Conservation (phyloP, 2,329 filamentous ascomycete species). For the Dothistroma pini region DNA sequence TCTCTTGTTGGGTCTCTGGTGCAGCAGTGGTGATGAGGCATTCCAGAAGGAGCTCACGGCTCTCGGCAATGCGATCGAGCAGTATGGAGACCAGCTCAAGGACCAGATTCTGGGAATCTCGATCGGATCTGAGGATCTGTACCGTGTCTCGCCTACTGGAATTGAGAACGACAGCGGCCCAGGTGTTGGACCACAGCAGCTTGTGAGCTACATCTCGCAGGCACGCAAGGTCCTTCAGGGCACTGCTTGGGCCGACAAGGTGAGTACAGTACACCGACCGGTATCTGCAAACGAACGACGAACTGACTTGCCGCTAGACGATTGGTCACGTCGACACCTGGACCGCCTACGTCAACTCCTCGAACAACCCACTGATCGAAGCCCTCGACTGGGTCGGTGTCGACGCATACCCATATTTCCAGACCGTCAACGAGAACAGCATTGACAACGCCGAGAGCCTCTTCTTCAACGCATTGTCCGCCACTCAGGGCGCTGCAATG, state of each 20-base stretch:
- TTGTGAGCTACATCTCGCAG: constrained; percentile 67
- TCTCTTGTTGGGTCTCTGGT: constrained; percentile 78
- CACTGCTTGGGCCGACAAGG: constrained; percentile 41
- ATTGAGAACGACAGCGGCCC: constrained; percentile 57
- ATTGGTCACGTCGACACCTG: constrained; percentile 12
- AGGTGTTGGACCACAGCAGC: constrained; percentile 58
- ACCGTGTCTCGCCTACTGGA: constrained; percentile 63
- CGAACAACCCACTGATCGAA: constrained; percentile 66
- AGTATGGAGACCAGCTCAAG: constrained; percentile 64
- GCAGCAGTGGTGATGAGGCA: constrained; percentile 53
- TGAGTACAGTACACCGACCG: neutral
- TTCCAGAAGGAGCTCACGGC: constrained; percentile 72
- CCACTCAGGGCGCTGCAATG: constrained; percentile 56
- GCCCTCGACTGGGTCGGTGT: constrained; percentile 75
- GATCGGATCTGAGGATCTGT: constrained; percentile 76
- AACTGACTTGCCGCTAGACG: neutral
- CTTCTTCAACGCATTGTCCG: constrained; percentile 63
- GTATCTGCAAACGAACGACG: neutral
- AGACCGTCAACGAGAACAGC: constrained; percentile 63
- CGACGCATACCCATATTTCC: constrained; percentile 81
- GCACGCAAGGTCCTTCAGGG: constrained; percentile 61
- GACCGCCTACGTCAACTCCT: constrained; percentile 63
- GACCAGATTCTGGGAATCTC: constrained; percentile 76
- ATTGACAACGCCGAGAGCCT: constrained; percentile 63
- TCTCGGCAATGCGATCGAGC: constrained; percentile 62